A percentile compares a stretch with the other conserved stretches of the same genome.
phyloP scores from a whole-genome alignment of 495 filamentous ascomycete genomes.

The Annulohypoxylon moriforme region DNA sequence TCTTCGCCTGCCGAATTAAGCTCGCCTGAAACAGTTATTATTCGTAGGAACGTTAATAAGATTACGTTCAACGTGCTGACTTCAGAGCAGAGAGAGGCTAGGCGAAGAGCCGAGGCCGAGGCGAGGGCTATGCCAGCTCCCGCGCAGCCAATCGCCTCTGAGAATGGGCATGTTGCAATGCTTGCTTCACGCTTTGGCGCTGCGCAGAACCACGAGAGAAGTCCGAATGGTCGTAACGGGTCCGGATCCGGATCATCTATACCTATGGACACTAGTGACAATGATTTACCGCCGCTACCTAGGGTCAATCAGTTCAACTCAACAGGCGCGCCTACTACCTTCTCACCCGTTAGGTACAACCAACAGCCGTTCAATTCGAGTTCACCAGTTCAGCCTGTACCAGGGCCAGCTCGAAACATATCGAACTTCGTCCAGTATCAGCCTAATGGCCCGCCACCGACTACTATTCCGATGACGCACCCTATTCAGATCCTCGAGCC shows the following conservation, averaged over 20 bases:
- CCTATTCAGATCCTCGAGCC: constrained; percentile 55
- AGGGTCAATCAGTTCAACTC: constrained; percentile 18
- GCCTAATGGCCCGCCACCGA: constrained; percentile 50
- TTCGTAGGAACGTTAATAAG: constrained; percentile 76
- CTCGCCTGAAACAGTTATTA: constrained; percentile 64
- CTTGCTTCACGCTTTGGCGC: background rate
- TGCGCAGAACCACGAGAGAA: background rate
- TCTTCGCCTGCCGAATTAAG: constrained; percentile 4
- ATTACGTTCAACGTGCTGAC: constrained; percentile 81
- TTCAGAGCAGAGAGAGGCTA: constrained; percentile 74
- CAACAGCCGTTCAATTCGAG: constrained; percentile 33
- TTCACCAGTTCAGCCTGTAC: constrained; percentile 16
- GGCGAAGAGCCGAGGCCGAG: constrained; percentile 50
- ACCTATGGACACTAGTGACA: background rate
- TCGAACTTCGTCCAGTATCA: constrained; percentile 53
- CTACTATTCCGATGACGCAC: constrained; percentile 29
- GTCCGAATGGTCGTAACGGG: constrained; percentile 16
- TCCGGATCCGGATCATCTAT: constrained; percentile 15
- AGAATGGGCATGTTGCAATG: constrained; percentile 12
- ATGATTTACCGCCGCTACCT: constrained; percentile 5
- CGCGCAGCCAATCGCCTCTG: background rate
- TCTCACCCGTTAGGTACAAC: constrained; percentile 30
- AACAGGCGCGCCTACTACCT: constrained; percentile 29
- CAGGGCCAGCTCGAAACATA: constrained; percentile 6
- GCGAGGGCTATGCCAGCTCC: background rate